Percentiles rank a stretch among this genome's conserved stretches.
phyloP scores from a whole-genome alignment of 1,139 yeast species.

The Kurtzmaniella quercitrusa region DNA sequence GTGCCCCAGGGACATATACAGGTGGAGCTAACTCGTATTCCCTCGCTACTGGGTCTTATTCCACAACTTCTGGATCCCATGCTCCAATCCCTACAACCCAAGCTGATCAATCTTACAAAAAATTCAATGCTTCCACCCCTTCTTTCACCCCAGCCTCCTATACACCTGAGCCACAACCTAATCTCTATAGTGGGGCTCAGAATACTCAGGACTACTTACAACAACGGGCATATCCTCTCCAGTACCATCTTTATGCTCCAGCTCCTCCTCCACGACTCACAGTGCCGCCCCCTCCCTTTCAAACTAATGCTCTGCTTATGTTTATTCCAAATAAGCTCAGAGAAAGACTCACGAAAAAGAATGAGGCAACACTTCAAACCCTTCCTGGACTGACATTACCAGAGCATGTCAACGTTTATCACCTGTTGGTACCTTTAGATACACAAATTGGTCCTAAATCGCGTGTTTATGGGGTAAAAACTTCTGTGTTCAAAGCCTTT shows the following conservation, averaged over 20 bases:
- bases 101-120: conserved; percentile 9
- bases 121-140: conserved; percentile 31
- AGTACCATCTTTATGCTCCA: conserved; percentile 89
- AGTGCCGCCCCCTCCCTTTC: conserved; percentile 61
- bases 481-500: conserved; percentile 73
- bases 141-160: conserved; percentile 23
- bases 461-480: conserved; percentile 56
- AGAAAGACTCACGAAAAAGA: conserved; percentile 65
- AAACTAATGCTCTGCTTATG: conserved; percentile 62
- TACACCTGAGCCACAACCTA: conserved; percentile 5
- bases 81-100: neutral
- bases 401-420: conserved; percentile 75
- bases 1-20: conserved; percentile 51
- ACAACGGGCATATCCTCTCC: conserved; percentile 53
- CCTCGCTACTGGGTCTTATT: neutral
- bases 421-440: conserved; percentile 83
- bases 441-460: conserved; percentile 34
- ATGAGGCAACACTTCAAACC: conserved; percentile 77
- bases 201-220: conserved; percentile 5
- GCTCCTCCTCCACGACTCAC: conserved; percentile 73
- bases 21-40: conserved; percentile 41
- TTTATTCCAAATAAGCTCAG: conserved; percentile 73
- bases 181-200: neutral
- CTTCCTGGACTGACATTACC: conserved; percentile 60
- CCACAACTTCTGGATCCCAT: neutral